phyloP scores from a whole-genome alignment of 2,329 filamentous ascomycete genomes.

The Microsporum ferrugineum region DNA sequence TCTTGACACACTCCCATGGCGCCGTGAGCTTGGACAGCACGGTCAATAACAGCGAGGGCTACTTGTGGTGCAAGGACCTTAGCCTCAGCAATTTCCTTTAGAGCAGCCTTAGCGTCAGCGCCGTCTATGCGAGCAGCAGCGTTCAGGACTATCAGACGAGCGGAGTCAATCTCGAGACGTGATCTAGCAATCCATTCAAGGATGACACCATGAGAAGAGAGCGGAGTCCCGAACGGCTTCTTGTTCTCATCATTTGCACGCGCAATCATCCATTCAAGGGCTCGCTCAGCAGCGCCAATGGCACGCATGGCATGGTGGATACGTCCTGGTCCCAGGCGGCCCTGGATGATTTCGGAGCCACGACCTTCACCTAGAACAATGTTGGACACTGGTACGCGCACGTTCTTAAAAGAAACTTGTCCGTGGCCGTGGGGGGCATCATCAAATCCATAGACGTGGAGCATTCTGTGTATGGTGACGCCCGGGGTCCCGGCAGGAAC shows the following conservation, averaged over 20 bases:
- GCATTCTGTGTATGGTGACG: slow-evolving; percentile 86
- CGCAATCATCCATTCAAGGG: slow-evolving; percentile 88
- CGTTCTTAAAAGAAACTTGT: slow-evolving; percentile 79
- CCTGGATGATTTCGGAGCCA: slow-evolving; percentile 97
- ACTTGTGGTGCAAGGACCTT: slow-evolving; percentile 83
- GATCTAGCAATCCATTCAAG: slow-evolving; percentile 89
- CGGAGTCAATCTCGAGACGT: slow-evolving; percentile 85
- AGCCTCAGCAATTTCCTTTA: slow-evolving; percentile 88
- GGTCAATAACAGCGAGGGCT: slow-evolving; percentile 78
- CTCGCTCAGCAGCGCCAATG: slow-evolving; percentile 81
- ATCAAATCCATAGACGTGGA: slow-evolving; percentile 89
- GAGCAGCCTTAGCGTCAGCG: slow-evolving; percentile 72
- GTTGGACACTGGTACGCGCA: slow-evolving; percentile 71
- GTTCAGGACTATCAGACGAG: slow-evolving; percentile 81
- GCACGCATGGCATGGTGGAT: slow-evolving; percentile 97
- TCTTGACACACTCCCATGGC: slow-evolving; percentile 88
- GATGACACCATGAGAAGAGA: slow-evolving; percentile 84
- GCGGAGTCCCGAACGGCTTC: slow-evolving; percentile 78
- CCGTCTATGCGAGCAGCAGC: slow-evolving; percentile 92
- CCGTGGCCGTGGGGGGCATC: slow-evolving; percentile 98
- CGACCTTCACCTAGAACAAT: slow-evolving; percentile 87
- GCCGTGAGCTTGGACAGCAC: slow-evolving; percentile 85
- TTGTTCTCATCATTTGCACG: slow-evolving; percentile 86
- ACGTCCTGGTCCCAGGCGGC: slow-evolving; percentile 83
- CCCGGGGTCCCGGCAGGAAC: slow-evolving; percentile 72